These are phyloP conservation scores for Solanum virginianum DNA, from an alignment of 257 asterid genomes.

Conservation along the genomic window DNA sequence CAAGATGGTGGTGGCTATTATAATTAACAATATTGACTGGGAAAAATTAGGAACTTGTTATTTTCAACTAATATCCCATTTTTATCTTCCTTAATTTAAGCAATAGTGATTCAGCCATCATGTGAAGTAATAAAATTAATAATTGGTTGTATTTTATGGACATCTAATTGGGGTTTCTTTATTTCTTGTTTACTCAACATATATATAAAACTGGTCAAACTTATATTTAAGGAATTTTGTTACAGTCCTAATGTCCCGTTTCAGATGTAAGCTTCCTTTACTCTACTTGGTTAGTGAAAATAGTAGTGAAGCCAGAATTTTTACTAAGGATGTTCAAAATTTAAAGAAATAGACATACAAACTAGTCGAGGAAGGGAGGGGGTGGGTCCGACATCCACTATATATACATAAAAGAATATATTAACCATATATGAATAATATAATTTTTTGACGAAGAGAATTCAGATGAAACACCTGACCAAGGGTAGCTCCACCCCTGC, in stretches of 20 bases:
- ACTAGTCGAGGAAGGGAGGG: too few relatives aligned
- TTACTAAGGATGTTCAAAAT: too few relatives aligned
- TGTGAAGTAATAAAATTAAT: not conserved
- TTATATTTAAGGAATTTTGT: not conserved
- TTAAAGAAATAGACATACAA: too few relatives aligned
- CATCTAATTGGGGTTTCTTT: not conserved
- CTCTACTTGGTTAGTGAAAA: not conserved
- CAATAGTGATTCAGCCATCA: not conserved
- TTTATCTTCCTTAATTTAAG: not conserved
- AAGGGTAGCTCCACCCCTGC: too few relatives aligned
- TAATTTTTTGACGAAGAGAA: too few relatives aligned
- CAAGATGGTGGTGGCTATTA: not conserved
- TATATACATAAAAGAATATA: too few relatives aligned
- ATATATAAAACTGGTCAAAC: not conserved
- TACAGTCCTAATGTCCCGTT: not conserved
- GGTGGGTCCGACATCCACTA: too few relatives aligned
- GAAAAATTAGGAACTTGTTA: not conserved
- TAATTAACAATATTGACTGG: not conserved
- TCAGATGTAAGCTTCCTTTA: not conserved
- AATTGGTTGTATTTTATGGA: too few relatives aligned
- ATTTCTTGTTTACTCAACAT: not conserved
- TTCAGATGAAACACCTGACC: too few relatives aligned
- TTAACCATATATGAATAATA: too few relatives aligned
- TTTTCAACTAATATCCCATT: not conserved
- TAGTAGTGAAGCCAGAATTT: too few relatives aligned